Evolutionary conservation across 2,329 filamentous ascomycete genomes (phyloP).

Genomic region (Penicillium concentricum): DNA sequence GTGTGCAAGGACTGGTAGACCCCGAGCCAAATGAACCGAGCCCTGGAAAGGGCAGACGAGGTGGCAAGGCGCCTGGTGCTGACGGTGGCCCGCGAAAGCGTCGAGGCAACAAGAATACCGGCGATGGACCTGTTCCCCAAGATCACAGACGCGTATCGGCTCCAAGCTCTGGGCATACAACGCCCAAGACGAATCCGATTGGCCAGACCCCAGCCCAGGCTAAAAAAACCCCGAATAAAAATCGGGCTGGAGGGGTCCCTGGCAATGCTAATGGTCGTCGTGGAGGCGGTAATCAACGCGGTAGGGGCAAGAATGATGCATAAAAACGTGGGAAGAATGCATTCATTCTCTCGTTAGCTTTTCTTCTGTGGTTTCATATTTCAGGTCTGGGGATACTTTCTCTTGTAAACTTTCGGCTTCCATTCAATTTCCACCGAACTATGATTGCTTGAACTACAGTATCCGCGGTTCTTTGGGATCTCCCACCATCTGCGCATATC

Average conservation of each 20-base stretch:
- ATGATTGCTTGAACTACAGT: background rate
- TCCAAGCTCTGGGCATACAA: conserved; percentile 1
- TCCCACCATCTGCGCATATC: background rate
- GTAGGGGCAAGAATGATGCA: conserved; percentile 21
- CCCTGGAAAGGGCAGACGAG: conserved; percentile 15
- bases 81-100: conserved; percentile 17
- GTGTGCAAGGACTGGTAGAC: conserved; percentile 35
- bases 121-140: conserved; percentile 4
- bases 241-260: conserved; percentile 6
- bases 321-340: background rate
- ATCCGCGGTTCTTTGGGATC: background rate
- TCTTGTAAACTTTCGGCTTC: background rate
- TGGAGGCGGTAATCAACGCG: conserved; percentile 21
- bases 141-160: conserved; percentile 3
- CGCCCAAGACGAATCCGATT: conserved; percentile 13
- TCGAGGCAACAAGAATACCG: conserved; percentile 16
- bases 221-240: conserved; percentile 12
- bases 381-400: background rate
- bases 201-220: conserved; percentile 12
- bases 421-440: background rate
- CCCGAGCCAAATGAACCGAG: conserved; percentile 17
- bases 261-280: conserved; percentile 21
- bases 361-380: background rate
- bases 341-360: background rate
- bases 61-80: conserved; percentile 12